Base-by-base conservation (phyloP, 345 rosid genomes). In the Cardamine resedifolia region DNA sequence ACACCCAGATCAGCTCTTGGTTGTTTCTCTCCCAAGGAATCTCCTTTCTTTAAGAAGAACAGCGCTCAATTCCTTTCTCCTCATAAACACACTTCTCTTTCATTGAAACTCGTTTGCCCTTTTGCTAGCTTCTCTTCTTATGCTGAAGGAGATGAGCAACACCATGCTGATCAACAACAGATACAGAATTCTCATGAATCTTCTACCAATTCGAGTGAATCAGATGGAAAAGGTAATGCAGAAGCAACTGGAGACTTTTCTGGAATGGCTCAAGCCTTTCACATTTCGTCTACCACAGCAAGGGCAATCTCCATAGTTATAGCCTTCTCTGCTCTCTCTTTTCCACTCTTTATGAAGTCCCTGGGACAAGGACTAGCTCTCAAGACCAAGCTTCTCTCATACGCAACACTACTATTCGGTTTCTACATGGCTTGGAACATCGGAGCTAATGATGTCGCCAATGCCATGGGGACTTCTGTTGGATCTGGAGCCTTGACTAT, bases 361-460 rank as follows among this genome's bases (percentile, higher is more conserved):
- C 66, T 88, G 36, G 85, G 85, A 19, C 87, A 78, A 49, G 93
- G 92, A 9, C 66, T 87, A 51, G 81, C 77, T 41, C 55, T 85
- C 18, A 95, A 87, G 87, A 87, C 86, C 14, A 85, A 87, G 78
- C 36, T 83, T 5, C 76, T 95, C 59, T 88, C 97, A 4, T 91
- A 91, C 58, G 84, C 64, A 9, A 95, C 99, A 0, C 80, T 95
- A 44, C 71, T 95, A 61, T 88, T 87, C 31, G 99, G 97, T 45
- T 95, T 91, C 84, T 95, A 85, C 79, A 95, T 95, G 99, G 97
- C 99, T 4, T 91, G 99, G 96, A 95, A 95, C 75, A 95, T 95
- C 10, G 99, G 99, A 44, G 99, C 97, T 50, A 95, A 95, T 63
- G 99, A 95, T 79, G 97, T 91, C 75, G 99, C 99, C 14, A 91